These are phyloP conservation scores for Laguncularia racemosa DNA, from an alignment of 345 rosid genomes.

Conservation along the genomic window DNA sequence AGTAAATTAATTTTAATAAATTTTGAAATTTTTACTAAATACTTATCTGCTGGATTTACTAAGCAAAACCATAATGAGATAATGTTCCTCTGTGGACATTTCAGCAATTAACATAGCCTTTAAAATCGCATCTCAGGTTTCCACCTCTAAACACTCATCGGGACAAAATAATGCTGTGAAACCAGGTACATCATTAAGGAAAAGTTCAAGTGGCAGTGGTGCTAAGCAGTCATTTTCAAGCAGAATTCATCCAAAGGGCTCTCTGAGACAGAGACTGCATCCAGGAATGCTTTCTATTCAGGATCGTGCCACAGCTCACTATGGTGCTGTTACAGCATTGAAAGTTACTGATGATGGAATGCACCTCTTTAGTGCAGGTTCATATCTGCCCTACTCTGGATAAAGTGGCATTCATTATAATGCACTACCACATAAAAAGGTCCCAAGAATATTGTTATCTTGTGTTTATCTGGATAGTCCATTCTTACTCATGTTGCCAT, in stretches of 20 bases:
- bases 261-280: constrained; percentile 61
- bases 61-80: too few species aligned
- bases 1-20: too few species aligned
- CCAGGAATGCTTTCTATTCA: constrained; percentile 78
- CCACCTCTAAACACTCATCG: constrained; percentile 34
- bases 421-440: too few species aligned
- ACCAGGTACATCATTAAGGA: constrained; percentile 34
- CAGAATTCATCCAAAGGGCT: constrained; percentile 43
- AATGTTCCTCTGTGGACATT: neutral
- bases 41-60: too few species aligned
- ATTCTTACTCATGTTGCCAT: too few species aligned
- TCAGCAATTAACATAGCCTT: neutral
- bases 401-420: neutral
- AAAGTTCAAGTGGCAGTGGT: constrained; percentile 43
- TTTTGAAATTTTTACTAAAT: too few species aligned
- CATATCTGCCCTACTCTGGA: constrained; percentile 4
- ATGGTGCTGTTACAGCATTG: constrained; percentile 85
- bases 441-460: too few species aligned
- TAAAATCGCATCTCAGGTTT: constrained; percentile 26
- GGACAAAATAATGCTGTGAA: constrained; percentile 30
- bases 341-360: constrained; percentile 83
- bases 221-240: constrained; percentile 41
- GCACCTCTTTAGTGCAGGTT: constrained; percentile 96
- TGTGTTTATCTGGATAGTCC: too few species aligned
- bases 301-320: constrained; percentile 91